Evolutionary conservation across 768 basidiomycete species (phyloP).

Genomic region (Macrolepiota fuliginosa): DNA sequence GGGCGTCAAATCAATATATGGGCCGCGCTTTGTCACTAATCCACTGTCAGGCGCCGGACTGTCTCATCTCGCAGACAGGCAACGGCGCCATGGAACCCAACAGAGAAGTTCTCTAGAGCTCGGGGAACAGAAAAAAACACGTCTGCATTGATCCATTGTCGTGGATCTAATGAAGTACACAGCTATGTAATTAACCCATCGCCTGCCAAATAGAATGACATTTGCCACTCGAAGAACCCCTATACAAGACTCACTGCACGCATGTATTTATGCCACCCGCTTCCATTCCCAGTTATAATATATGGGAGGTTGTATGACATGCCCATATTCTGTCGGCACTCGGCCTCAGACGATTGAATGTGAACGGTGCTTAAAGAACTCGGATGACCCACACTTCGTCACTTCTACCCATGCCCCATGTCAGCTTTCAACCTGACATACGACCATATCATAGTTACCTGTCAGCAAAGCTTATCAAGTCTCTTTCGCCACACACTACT

Average conservation of each 20-base stretch:
- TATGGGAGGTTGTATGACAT: not conserved
- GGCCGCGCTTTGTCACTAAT: not conserved
- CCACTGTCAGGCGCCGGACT: not conserved
- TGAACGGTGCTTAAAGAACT: not conserved
- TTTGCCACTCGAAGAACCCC: constrained; percentile 1
- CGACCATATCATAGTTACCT: not conserved
- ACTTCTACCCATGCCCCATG: not conserved
- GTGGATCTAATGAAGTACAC: not conserved
- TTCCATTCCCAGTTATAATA: constrained; percentile 10
- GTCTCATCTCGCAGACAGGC: not conserved
- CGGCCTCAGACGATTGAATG: not conserved
- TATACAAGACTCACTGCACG: not conserved
- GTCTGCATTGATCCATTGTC: constrained; percentile 3
- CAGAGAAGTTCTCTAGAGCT: not conserved
- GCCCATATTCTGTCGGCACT: not conserved
- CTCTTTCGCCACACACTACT: not conserved
- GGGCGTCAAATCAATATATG: too few relatives aligned
- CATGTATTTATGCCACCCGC: not conserved
- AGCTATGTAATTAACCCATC: constrained; percentile 8
- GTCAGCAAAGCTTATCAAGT: constrained; percentile 6
- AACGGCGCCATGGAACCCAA: not conserved
- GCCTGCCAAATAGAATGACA: constrained; percentile 8
- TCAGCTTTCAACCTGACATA: not conserved
- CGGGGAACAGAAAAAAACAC: not conserved
- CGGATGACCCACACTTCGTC: constrained; percentile 6